These are phyloP conservation scores for Xylariales sp. DNA, from an alignment of 2,329 filamentous ascomycete genomes.

Conservation along the genomic window DNA sequence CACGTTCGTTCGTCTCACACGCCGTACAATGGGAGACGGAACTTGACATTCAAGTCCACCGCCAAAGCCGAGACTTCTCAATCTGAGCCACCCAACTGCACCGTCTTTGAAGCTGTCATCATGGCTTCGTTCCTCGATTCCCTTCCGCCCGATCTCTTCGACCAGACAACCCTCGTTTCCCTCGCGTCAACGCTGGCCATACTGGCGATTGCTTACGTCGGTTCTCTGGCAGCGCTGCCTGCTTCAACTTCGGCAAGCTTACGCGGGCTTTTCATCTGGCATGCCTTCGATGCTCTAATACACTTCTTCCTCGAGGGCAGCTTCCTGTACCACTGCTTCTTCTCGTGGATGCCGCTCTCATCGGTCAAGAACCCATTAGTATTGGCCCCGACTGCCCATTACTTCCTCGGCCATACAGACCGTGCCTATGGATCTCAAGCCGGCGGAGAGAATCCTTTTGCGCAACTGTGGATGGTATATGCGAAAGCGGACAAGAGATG, in stretches of 20 bases:
- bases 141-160: slow-evolving; percentile 53
- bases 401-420: slow-evolving; percentile 46
- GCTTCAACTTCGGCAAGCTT: slow-evolving; percentile 50
- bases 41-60: too few species aligned
- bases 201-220: slow-evolving; percentile 42
- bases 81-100: too few species aligned
- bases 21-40: neutral
- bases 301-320: slow-evolving; percentile 88
- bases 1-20: neutral
- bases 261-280: slow-evolving; percentile 88
- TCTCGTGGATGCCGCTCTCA: slow-evolving; percentile 44
- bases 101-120: too few species aligned
- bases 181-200: slow-evolving; percentile 52
- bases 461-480: slow-evolving; percentile 65
- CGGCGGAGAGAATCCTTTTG: slow-evolving; percentile 48
- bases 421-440: slow-evolving; percentile 54
- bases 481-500: slow-evolving; percentile 59
- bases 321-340: slow-evolving; percentile 94
- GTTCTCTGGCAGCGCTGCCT: slow-evolving; percentile 41
- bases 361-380: slow-evolving; percentile 29
- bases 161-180: slow-evolving; percentile 55
- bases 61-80: too few species aligned
- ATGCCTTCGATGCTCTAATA: slow-evolving; percentile 86
- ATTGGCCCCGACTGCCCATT: slow-evolving; percentile 44
- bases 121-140: slow-evolving; percentile 21